Evolutionary conservation across 2,329 filamentous ascomycete species (phyloP).

Genomic region (Xylariaceae sp.): DNA sequence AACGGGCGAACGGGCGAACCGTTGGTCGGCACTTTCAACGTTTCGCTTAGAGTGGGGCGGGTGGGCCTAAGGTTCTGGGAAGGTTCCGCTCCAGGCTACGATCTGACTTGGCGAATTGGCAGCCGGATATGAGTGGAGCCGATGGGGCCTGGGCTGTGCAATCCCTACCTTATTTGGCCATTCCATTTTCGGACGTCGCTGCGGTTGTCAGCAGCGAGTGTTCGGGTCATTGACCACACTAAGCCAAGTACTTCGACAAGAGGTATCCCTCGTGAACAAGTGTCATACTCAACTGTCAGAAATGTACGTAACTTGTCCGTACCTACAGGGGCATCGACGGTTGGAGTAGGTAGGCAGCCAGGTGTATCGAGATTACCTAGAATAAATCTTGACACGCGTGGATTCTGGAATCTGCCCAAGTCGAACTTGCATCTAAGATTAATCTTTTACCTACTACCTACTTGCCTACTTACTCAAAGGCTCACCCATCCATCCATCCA

Average conservation of each 20-base stretch:
- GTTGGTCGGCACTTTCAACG: not conserved
- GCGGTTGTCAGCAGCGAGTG: not conserved
- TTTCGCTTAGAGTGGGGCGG: not conserved
- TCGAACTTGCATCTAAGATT: not conserved
- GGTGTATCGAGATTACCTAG: constrained; percentile 6
- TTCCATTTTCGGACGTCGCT: not conserved
- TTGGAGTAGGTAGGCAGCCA: not conserved
- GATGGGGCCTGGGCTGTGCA: not conserved
- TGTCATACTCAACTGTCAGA: not conserved
- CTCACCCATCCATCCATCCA: not conserved
- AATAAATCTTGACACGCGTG: constrained; percentile 19
- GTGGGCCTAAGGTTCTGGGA: too few species aligned
- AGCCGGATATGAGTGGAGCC: not conserved
- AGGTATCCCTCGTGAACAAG: not conserved
- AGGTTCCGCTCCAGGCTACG: not conserved
- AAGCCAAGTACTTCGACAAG: not conserved
- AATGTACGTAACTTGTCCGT: not conserved
- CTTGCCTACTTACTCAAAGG: too few species aligned
- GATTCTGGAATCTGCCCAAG: not conserved
- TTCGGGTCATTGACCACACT: not conserved
- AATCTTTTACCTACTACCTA: too few species aligned
- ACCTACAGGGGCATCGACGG: not conserved
- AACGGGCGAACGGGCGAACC: not conserved
- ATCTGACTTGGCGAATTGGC: not conserved
- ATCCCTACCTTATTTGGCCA: not conserved